Base-by-base conservation (phyloP, 257 asterid genomes). In the Scutellaria galericulata region DNA sequence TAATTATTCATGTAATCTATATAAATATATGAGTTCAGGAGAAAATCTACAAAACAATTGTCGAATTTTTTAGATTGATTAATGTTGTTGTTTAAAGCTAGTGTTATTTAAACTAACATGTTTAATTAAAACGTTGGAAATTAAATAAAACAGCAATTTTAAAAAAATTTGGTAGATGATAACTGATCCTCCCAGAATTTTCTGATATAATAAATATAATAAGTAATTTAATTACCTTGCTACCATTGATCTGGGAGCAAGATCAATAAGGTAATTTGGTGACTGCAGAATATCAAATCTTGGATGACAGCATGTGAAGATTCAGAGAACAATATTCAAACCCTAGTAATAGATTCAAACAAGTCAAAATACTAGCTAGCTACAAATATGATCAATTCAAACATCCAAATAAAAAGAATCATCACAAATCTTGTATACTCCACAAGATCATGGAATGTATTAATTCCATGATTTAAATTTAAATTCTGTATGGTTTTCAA, bases 271-370 rank as follows among this genome's bases (percentile, higher is more conserved):
- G 18, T 18, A 8, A 11, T 22, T 7, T 51, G 31, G 45, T 1
- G 14, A 51, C 15, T 52, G 18, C 4, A 11, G 18, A 50, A 31
- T 14, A 27, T 18, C 18, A 18, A 31, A 31, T 11, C 37, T 56
- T 47, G 31, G 31, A 47, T 52, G 41, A 52, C 31, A 76, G 7
- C 10, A 63, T 48, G 41, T 13, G 7, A 15, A 41, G 45, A 45
- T 62, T 63, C 59, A 24, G 55, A 61, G 40, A 69, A 18, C 37
- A 71, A 40, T 2, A 37, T 46, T 35, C 52, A 52, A 71, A 67
- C 75, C 77, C 81, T 60, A 66, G 64, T 39, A n/a, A 22, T 68
- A 27, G 68, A 71, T 77, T 64, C 55, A 24, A 11, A 44, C 44
- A 56, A 22, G n/a, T 13, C 15, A 76, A 39, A 42, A 14, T 1